Base-by-base conservation (phyloP, 345 rosid species). In the Pistacia vera region DNA sequence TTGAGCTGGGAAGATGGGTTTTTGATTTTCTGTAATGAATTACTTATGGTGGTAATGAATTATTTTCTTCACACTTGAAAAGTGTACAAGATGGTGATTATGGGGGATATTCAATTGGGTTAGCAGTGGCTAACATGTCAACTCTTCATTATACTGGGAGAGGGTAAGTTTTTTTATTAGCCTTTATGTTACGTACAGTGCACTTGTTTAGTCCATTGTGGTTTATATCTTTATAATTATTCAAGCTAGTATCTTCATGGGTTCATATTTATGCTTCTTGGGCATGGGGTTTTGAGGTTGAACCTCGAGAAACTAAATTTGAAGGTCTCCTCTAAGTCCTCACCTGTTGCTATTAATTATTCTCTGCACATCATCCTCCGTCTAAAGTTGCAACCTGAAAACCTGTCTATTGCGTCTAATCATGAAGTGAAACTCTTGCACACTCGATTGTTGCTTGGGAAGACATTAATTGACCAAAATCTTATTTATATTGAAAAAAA, bases 1-100 rank as follows among this genome's bases (percentile, higher is more conserved):
- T 81, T 90, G 80, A 84, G 81, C 66, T 88, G 90, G 92, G 90
- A 88, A 80, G 92, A 90, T 78, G 91, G 92, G 22, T 82, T 77
- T 68, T 82, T 73, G 84, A 74, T 63, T 73, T 79, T 71, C 77
- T 2, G 6, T 33, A 44, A 83, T n/a, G n/a, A n/a, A n/a, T 36
- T 74, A 9, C 72, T 66, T 49, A 79, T 57, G 75, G 62, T 64
- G 62, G 71, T 30, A 59, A 55, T 63, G 87, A 79, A 51, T 48
- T 75, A 17, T 25, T 66, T 63, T 72, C 83, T 55, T 74, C 81
- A 8, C 56, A 38, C 41, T 70, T 38, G 85, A 73, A 70, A 7
- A 73, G 77, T 54, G 9, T 66, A 35, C 17, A 51, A 57, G 44
- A 64, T 58, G 75, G 61, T 74, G 64, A 63, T 80, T 73, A 76